Base-by-base conservation (phyloP, 83 land plant genomes). In the Diphasiastrum complanatum region DNA sequence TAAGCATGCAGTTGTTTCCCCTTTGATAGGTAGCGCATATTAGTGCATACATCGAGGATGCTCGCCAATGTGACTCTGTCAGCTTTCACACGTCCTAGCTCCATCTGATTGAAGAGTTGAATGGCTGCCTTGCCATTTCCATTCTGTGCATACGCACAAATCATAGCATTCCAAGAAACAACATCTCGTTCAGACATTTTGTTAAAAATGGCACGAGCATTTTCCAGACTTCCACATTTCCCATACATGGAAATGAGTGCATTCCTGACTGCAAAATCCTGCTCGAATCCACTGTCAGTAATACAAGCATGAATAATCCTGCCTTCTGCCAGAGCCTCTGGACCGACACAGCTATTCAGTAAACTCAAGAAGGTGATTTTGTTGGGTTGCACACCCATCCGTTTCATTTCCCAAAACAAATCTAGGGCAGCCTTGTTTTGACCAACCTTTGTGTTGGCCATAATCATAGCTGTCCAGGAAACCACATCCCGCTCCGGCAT, bases 401-500 rank as follows among this genome's bases (percentile, higher is more conserved):
- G 18, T 14, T 41, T 41, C 45, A 41, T 41, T 41, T 41, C n/a
- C 45, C 45, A 41, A 41, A 41, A 41, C n/a, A 41, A 18, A 14
- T 18, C n/a, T 18, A 41, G 18, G 18, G 45, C 45, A 41, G 12
- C 45, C 45, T 41, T 41, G 12, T 14, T 18, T 14, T 41, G 45
- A 41, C n/a, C 45, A 41, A 14, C n/a, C 45, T 18, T 14, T 41
- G 45, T 18, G 18, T 41, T 14, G 12, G 45, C 1, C n/a, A 18
- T 18, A 1, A 41, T 41, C 45, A 41, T 41, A 18, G 45, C n/a
- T 14, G 12, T 41, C 12, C 45, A 41, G 0, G 18, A 1, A 14
- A 41, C 45, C 45, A 14, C 45, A 41, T 41, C 45, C 45, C n/a
- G 45, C 12, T 41, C n/a, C 45, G 12, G 45, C 45, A 41, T 41